phyloP scores from a whole-genome alignment of 2,329 filamentous ascomycete species.

The Blastomyces gilchristii region DNA sequence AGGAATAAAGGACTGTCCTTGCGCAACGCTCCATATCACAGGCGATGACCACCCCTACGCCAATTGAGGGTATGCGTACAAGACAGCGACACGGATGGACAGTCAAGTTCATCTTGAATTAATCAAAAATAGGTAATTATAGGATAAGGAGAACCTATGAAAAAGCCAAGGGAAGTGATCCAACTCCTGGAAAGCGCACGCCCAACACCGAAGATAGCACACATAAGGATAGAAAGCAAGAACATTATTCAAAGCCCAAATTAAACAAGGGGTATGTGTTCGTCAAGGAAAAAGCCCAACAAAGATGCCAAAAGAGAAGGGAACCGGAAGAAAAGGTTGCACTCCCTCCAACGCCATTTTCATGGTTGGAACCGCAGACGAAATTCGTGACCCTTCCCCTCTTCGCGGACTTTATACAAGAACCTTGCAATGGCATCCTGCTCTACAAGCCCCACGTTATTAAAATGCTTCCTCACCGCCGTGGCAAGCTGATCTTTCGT shows the following conservation, averaged over 20 bases:
- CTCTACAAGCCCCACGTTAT: constrained; percentile 37
- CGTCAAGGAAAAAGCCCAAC: background rate
- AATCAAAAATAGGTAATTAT: background rate
- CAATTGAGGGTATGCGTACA: background rate
- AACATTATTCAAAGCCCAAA: background rate
- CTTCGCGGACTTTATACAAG: constrained; percentile 40
- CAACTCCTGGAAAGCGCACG: background rate
- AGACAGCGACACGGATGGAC: background rate
- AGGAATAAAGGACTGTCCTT: background rate
- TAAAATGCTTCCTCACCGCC: constrained; percentile 39
- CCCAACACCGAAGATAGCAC: background rate
- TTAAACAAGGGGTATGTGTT: background rate
- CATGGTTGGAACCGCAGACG: constrained; percentile 35
- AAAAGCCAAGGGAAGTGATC: background rate
- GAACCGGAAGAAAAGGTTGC: background rate
- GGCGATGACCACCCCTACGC: background rate
- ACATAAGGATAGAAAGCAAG: background rate
- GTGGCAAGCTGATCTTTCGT: constrained; percentile 34
- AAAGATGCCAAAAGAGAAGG: background rate
- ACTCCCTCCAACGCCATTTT: background rate
- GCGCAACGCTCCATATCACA: background rate
- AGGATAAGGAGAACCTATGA: background rate
- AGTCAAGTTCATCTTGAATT: background rate
- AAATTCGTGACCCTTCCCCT: constrained; percentile 33
- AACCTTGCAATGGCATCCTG: constrained; percentile 40